Conservation (phyloP, 164 flowering plant species). For the Stephania yunnanensis region DNA sequence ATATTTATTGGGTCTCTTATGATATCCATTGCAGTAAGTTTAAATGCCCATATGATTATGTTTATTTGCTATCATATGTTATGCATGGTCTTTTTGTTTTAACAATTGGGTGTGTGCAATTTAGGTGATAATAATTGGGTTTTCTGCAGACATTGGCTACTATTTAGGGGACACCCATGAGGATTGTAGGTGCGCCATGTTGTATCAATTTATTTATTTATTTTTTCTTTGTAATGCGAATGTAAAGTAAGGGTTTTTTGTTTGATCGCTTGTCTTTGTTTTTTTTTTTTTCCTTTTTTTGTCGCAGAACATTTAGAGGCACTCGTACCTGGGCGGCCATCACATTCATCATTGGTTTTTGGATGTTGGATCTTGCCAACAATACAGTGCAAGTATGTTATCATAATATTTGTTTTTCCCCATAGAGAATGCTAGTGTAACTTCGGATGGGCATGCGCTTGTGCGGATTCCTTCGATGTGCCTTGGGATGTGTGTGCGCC, state of each 20-base stretch:
- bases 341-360: conserved; percentile 82
- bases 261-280: not conserved
- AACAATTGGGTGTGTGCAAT: conserved; percentile 29
- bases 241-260: not conserved
- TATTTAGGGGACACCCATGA: conserved; percentile 87
- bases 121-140: conserved; percentile 95
- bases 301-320: conserved; percentile 75
- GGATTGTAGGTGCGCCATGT: conserved; percentile 68
- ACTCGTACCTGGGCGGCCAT: conserved; percentile 88
- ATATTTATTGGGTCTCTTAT: conserved; percentile 83
- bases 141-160: conserved; percentile 99
- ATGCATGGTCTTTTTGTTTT: conserved; percentile 13
- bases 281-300: not conserved
- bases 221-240: not conserved
- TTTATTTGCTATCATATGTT: not conserved
- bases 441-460: no score
- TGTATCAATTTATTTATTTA: not conserved
- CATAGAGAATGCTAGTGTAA: not conserved
- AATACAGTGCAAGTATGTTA: conserved; percentile 87
- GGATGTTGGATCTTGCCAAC: conserved; percentile 99
- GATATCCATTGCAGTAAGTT: conserved; percentile 83
- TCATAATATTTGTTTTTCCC: not conserved
- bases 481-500: no score
- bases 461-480: no score
- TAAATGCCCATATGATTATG: conserved; percentile 2